Evolutionary conservation across 1,139 yeast genomes (phyloP), one percentile per base, ranked within the genome.

Genomic region (Yamadazyma membranifaciens): DNA sequence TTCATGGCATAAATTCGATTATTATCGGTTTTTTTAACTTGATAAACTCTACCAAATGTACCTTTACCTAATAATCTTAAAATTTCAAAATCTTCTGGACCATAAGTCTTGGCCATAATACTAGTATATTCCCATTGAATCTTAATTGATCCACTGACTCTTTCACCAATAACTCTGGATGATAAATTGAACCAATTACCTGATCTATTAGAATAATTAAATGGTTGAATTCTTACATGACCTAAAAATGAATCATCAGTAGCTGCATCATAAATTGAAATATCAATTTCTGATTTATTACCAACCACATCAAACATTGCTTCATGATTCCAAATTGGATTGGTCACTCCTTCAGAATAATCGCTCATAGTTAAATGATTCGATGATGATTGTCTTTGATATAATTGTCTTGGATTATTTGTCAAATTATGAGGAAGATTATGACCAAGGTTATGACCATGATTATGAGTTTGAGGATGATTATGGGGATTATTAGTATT

Each of bases 1-100:
- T 92, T 92, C 98, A 92, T 92, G 36, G 98, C 98, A 60, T 92
- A 92, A 45, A 92, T 83, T 53, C 97, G 78, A 43, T 81, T 80
- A 4, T 95, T 88, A 57, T 91, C 98, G 55, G 75, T 76, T 73
- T 91, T 92, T 51, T 86, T 82, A 36, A 92, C 98, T 65, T 91
- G 98, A 63, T 84, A 92, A 31, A 92, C 98, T 65, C 87, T 96
- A 26, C 98, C 98, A 71, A 92, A 92, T 0, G 98, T 92, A 39
- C 98, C 98, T 59, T 88, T 89, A 46, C 98, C 98, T 46, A 92
- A 73, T 41, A 92, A 71, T 56, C 96, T 76, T 53, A 92, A 77
- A 14, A 91, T 87, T 58, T 91, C 96, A 62, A 92, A 92, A 65
- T 92, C 97, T 44, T 84, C 84, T 5, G 98, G 98, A 1, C 96